phyloP scores from a whole-genome alignment of 225 moss, liverwort and hornwort species.

The Straminergon stramineum region DNA sequence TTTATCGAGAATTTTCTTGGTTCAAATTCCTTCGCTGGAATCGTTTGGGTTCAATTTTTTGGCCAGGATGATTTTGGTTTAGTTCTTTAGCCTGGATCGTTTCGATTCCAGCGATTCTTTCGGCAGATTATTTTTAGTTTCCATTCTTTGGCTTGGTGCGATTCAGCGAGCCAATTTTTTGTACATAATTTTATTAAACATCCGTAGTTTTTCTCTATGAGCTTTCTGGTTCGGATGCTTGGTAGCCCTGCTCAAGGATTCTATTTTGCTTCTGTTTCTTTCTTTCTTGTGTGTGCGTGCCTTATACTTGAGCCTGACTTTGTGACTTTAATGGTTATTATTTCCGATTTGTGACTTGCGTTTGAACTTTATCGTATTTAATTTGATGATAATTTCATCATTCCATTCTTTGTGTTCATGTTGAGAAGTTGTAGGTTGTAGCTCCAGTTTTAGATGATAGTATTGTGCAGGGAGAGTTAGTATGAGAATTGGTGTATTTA shows the following conservation, averaged over 20 bases:
- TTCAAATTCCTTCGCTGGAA: background rate
- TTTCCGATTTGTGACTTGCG: background rate
- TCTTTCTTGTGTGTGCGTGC: background rate
- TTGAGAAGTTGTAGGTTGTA: background rate
- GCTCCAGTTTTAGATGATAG: background rate
- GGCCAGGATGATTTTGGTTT: too few relatives aligned
- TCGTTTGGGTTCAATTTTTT: background rate
- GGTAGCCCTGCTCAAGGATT: background rate
- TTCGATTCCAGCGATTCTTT: too few relatives aligned
- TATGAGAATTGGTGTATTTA: too few relatives aligned
- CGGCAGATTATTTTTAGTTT: background rate
- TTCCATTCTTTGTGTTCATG: background rate
- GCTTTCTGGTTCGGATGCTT: background rate
- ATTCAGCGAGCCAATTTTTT: background rate
- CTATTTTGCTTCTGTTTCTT: background rate
- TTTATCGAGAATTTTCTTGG: background rate
- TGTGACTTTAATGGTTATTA: background rate
- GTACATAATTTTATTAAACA: background rate
- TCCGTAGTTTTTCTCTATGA: background rate
- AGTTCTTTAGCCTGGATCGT: too few relatives aligned
- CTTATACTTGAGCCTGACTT: background rate
- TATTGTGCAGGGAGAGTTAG: too few relatives aligned
- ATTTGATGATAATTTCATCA: background rate
- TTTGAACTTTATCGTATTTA: background rate
- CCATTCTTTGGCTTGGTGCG: background rate